Evolutionary conservation across 352 stramenopile genomes (phyloP), one percentile per base, ranked within the genome.

Genomic region (Phytopythium chamaehyphon): DNA sequence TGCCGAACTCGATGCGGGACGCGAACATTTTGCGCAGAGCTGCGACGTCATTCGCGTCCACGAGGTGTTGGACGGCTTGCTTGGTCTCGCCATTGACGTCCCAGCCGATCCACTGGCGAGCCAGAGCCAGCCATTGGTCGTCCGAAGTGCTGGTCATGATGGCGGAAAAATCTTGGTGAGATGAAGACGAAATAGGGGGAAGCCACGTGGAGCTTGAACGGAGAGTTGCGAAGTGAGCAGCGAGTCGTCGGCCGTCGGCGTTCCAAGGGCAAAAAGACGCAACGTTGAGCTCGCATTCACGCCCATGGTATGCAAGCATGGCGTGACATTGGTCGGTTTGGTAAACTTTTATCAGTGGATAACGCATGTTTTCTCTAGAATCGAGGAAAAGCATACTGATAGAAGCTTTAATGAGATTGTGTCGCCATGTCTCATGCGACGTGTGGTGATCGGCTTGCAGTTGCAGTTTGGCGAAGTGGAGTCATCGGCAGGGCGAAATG

Each of bases 1-100:
- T 98, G 19, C 93, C 93, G 67, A 98, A 98, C 48, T 87, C 78
- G 21, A 98, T 64, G 22, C 93, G 88, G 36, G 73, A 72, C 45
- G 75, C 54, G 49, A 98, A 92, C 49, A 96, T 69, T 40, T 73
- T 53, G n/a, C 64, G 64, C 33, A 97, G 60, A 40, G 66, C 61
- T 14, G 59, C 39, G 14, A 68, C 52, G 57, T 96, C 66, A 8
- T 79, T 59, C 14, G 68, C 59, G 12, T 68, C 69, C 18, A 96
- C 37, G n/a, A 96, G 69, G 43, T 57, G 28, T 55, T 89, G 52
- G 43, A 96, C 69, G n/a, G 66, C 57, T 35, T 64, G 46, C 51
- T 83, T 86, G 22, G 88, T 96, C 51, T 61, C 71, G 31, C 55
- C 59, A 63, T 95, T 95, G 50, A 95, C 69, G 71, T 97, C 90